Percentiles rank a stretch among this genome's conserved stretches.
These are phyloP conservation scores for Cryptococcus depauperatus DNA, from an alignment of 1,284 basidiomycete genomes.

Conservation along the genomic window DNA sequence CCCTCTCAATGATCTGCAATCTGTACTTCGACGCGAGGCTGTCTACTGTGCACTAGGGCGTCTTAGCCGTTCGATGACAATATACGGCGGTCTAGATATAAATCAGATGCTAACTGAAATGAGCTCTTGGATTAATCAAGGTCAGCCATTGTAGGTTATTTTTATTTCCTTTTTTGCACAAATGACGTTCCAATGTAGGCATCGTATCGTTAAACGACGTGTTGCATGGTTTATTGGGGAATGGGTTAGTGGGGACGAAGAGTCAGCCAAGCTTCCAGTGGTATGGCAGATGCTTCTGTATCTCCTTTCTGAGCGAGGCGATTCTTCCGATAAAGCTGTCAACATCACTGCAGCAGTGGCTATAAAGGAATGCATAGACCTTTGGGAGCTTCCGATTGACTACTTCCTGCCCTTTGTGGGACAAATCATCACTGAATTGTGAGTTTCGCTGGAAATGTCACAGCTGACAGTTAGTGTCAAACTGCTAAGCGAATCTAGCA, in stretches of 20 bases:
- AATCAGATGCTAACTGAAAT: slow-evolving; percentile 28
- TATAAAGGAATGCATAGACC: slow-evolving; percentile 65
- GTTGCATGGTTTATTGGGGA: slow-evolving; percentile 84
- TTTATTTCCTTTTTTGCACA: slow-evolving; percentile 1
- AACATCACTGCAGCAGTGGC: slow-evolving; percentile 69
- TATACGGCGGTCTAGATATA: slow-evolving; percentile 37
- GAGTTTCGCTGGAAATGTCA: slow-evolving; percentile 6
- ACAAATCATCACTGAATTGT: slow-evolving; percentile 38
- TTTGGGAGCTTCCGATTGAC: slow-evolving; percentile 15
- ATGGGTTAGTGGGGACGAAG: slow-evolving; percentile 59
- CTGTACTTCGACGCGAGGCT: slow-evolving; percentile 72
- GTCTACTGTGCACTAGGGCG: slow-evolving; percentile 81
- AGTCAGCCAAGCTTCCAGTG: slow-evolving; percentile 55
- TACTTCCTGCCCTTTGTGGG: slow-evolving; percentile 42
- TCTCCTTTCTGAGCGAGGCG: slow-evolving; percentile 59
- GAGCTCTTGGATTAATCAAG: slow-evolving; percentile 32
- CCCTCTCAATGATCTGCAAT: slow-evolving; percentile 52
- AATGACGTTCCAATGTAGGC: slow-evolving; percentile 54
- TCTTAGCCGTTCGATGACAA: slow-evolving; percentile 57
- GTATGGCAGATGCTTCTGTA: slow-evolving; percentile 74
- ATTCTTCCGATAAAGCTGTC: slow-evolving; percentile 69
- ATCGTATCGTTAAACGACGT: slow-evolving; percentile 76
- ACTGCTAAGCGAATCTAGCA: slow-evolving; percentile 67
- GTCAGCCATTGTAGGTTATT: slow-evolving; percentile 15
- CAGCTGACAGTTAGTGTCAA: slow-evolving; percentile 23